A percentile compares a stretch with the other conserved stretches of the same genome.
Evolutionary conservation across 1,284 basidiomycete genomes (phyloP).

Genomic region (Trametes pubescens): DNA sequence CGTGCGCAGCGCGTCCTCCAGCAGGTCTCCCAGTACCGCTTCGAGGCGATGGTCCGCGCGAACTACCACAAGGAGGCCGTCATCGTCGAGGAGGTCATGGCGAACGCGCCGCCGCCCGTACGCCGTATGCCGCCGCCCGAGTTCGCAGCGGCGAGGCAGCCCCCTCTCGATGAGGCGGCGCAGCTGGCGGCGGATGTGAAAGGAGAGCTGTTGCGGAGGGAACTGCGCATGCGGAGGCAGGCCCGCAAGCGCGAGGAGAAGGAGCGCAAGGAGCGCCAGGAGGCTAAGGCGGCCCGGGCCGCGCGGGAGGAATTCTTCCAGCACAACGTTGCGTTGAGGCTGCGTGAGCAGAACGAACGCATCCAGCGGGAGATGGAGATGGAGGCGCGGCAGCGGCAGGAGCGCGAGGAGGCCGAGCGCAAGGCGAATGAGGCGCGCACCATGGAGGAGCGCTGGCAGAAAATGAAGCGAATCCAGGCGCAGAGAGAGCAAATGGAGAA

Average conservation of each 20-base stretch:
- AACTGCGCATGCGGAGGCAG: neutral
- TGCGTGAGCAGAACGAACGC: neutral
- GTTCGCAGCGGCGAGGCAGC: no score
- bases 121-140: neutral
- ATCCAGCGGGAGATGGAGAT: neutral
- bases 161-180: no score
- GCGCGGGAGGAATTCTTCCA: no score
- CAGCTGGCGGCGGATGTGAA: neutral
- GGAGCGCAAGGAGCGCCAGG: no score
- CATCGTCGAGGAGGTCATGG: constrained; percentile 11
- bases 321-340: no score
- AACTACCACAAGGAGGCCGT: constrained; percentile 15
- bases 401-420: constrained; percentile 1
- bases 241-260: neutral
- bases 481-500: constrained; percentile 3
- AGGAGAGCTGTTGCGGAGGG: neutral
- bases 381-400: neutral
- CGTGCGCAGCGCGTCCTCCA: constrained; percentile 22
- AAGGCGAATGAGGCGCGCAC: neutral
- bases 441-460: neutral
- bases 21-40: constrained; percentile 8
- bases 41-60: constrained; percentile 10
- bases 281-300: no score
- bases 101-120: constrained; percentile 5
- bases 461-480: neutral